Evolutionary conservation across 495 filamentous ascomycete species (phyloP), one percentile per base, ranked within the genome.

Genomic region (Neurospora sp.): DNA sequence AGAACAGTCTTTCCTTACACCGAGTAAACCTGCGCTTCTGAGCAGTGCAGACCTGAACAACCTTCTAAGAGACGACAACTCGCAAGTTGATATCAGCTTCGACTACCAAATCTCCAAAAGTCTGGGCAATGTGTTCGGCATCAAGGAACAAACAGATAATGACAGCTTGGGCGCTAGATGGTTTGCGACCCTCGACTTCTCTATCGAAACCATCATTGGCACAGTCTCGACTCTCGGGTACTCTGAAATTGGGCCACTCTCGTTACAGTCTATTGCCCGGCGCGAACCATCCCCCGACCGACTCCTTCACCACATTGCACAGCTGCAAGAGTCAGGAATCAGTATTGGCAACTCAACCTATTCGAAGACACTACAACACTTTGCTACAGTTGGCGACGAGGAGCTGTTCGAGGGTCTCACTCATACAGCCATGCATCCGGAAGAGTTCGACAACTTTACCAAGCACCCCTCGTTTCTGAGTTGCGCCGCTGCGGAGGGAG

Each of bases 351-450:
- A 85, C 5, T 89, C 87, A 3, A 82, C 87, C 2, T 96, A 91
- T 76, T 81, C 85, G 1, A 81, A 84, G 38, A 75, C 92, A 12
- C 74, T 94, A 16, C 82, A 86, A 65, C 85, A 87, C 73, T 82
- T 93, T 31, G 89, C 89, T 10, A 74, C 73, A 7, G 82, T 87
- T 70, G 83, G 86, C 7, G 86, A 90, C 16, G 80, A 82, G 1
- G 84, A 87, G 5, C 79, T 90, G 69, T 83, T 94, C 12, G 79
- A 85, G 14, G 84, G 87, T 71, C 76, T 96, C 3, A 76, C 95
- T 2, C 75, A 84, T 31, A 90, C 87, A 69, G 92, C 95, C 75
- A 88, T 93, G 61, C 92, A 96, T 79, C 91, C 91, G 0, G 91
- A 94, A 73, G 84, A 87, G 5, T 87, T 92, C 35, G 92, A 93